Percentiles rank a stretch among this genome's conserved stretches.
phyloP scores from a whole-genome alignment of 129 eudicot genomes.

The sunflower (Helianthus annuus) region HanXRQr2.0-SUNRISE NC_035434.2:158628801-158629300 shows the following conservation, averaged over 20 bases:
- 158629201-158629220: no score
- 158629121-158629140: background rate
- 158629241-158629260: no score
- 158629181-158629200: no score
- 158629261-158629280: no score
- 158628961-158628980: conserved; percentile 51
- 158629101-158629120: background rate
- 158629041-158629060: background rate
- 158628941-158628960: conserved; percentile 96
- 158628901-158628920: conserved; percentile 99
- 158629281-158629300: no score
- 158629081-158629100: background rate
- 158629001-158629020: background rate
- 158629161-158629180: no score
- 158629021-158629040: background rate
- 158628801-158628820: conserved; percentile 14
- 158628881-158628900: conserved; percentile 95
- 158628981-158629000: background rate
- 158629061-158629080: background rate
- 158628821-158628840: background rate
- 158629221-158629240: no score
- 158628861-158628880: conserved; percentile 88
- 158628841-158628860: conserved; percentile 61
- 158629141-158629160: no score
- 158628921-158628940: conserved; percentile 98